Percentiles rank a stretch among this genome's conserved stretches.
These are phyloP conservation scores for Plectosphaerella cucumerina DNA, from an alignment of 2,329 filamentous ascomycete species.

Conservation along the genomic window DNA sequence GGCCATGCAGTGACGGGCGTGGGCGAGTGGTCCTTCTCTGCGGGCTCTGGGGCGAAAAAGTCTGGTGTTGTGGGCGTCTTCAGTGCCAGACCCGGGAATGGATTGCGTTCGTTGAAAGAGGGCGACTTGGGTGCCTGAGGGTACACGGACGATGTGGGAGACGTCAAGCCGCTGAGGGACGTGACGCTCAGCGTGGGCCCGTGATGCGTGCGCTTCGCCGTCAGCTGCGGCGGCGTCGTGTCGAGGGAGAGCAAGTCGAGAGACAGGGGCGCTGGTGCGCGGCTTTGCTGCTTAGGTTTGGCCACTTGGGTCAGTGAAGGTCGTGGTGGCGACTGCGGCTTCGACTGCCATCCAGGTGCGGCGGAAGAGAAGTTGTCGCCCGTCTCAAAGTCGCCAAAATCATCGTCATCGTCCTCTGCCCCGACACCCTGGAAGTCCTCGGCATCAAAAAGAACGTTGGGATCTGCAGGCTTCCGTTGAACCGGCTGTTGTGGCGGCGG, in stretches of 20 bases:
- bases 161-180: slow-evolving; percentile 11
- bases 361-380: slow-evolving; percentile 16
- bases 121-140: slow-evolving; percentile 46
- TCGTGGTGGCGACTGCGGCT: slow-evolving; percentile 13
- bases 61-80: slow-evolving; percentile 34
- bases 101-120: slow-evolving; percentile 49
- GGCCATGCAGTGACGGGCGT: slow-evolving; percentile 45
- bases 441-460: slow-evolving; percentile 64
- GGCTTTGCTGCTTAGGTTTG: neutral
- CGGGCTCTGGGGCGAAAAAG: slow-evolving; percentile 23
- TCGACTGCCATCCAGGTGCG: slow-evolving; percentile 5
- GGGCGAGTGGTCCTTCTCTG: slow-evolving; percentile 26
- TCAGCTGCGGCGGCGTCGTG: slow-evolving; percentile 21
- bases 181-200: slow-evolving; percentile 20
- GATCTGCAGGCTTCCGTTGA: slow-evolving; percentile 23
- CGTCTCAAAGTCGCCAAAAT: slow-evolving; percentile 59
- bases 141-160: slow-evolving; percentile 24
- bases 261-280: slow-evolving; percentile 17
- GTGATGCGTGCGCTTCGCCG: slow-evolving; percentile 23
- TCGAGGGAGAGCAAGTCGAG: slow-evolving; percentile 38
- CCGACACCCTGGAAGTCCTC: slow-evolving; percentile 44
- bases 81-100: slow-evolving; percentile 44
- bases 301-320: neutral
- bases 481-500: neutral
- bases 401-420: slow-evolving; percentile 43